Conservation (phyloP, 176 grass and related monocot species). For the Chrysopogon serrulatus region DNA sequence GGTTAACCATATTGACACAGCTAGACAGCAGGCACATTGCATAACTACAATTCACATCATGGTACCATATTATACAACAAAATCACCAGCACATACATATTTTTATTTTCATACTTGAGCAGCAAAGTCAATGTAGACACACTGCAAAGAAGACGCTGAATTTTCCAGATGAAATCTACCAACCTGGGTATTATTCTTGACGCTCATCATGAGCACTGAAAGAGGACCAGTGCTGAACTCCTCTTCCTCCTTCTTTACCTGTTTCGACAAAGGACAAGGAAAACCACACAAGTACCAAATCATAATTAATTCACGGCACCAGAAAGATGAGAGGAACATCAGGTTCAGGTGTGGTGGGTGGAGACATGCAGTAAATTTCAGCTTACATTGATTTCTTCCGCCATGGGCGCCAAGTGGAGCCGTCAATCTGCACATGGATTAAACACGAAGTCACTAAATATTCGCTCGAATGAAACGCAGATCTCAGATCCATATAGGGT, state of each 20-base stretch:
- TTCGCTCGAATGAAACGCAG: neutral
- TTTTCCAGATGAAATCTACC: neutral
- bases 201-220: slow-evolving; percentile 63
- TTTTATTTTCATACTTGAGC: neutral
- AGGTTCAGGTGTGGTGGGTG: too few species aligned
- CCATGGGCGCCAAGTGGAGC: slow-evolving; percentile 22
- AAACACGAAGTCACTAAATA: neutral
- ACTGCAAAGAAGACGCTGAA: neutral
- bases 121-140: neutral
- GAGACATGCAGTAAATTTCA: neutral
- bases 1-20: neutral
- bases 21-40: neutral
- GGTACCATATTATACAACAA: neutral
- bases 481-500: neutral
- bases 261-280: neutral
- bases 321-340: neutral
- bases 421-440: neutral
- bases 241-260: slow-evolving; percentile 71
- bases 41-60: neutral
- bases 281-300: neutral
- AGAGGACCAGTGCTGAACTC: slow-evolving; percentile 71
- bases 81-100: neutral
- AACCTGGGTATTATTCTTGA: slow-evolving; percentile 71
- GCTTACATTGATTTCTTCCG: slow-evolving; percentile 48
- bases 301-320: neutral